Percentiles rank a stretch among this genome's conserved stretches.
Evolutionary conservation across 805 yeast species (phyloP).

Genomic region (Wickerhamiella azyma): DNA sequence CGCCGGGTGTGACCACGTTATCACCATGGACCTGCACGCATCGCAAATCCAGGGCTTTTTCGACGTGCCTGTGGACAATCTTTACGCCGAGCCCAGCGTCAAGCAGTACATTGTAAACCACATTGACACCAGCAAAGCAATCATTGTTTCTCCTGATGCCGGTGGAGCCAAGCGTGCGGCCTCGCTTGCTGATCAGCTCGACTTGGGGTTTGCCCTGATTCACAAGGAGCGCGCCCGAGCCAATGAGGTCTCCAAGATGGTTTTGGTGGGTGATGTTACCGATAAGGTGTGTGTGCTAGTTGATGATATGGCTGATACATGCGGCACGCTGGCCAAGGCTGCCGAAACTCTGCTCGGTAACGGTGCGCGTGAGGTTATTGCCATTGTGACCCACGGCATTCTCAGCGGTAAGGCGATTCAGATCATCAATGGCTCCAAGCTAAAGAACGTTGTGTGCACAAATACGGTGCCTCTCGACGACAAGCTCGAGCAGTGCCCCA

Average conservation of each 20-base stretch:
- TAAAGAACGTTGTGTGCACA: constrained; percentile 72
- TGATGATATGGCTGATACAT: constrained; percentile 98
- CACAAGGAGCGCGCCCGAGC: constrained; percentile 94
- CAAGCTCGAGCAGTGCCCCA: constrained; percentile 43
- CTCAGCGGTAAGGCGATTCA: constrained; percentile 74
- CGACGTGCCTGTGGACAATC: constrained; percentile 86
- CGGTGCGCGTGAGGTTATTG: constrained; percentile 75
- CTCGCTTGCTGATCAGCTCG: constrained; percentile 79
- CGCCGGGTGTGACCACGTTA: constrained; percentile 91
- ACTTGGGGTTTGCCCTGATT: constrained; percentile 84
- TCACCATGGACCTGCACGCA: constrained; percentile 94
- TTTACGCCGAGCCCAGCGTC: constrained; percentile 89
- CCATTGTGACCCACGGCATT: constrained; percentile 92
- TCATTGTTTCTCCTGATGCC: constrained; percentile 93
- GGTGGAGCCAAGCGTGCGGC: constrained; percentile 99
- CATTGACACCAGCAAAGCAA: constrained; percentile 42
- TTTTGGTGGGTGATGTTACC: constrained; percentile 85
- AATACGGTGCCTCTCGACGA: constrained; percentile 80
- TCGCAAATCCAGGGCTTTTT: constrained; percentile 97
- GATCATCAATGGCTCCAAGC: constrained; percentile 51
- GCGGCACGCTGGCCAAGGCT: constrained; percentile 93
- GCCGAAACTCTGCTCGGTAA: constrained; percentile 71
- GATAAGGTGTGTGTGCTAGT: constrained; percentile 72
- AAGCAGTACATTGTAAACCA: constrained; percentile 64
- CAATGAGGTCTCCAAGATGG: constrained; percentile 90